Evolutionary conservation across 2,329 filamentous ascomycete species (phyloP).

Genomic region (Canariomyces notabilis): DNA sequence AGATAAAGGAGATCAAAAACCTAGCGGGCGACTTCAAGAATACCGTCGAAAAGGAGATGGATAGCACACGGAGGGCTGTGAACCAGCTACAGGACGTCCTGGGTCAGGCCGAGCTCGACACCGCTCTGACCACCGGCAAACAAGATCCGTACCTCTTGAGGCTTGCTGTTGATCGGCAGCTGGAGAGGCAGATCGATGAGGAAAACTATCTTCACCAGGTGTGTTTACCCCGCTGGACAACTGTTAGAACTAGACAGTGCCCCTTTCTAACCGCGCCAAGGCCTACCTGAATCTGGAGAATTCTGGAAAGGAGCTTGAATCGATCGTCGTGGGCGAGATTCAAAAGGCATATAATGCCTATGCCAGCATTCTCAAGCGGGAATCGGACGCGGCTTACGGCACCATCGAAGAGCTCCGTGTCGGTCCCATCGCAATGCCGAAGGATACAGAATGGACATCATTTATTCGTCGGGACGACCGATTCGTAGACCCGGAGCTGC

Average conservation of each 20-base stretch:
- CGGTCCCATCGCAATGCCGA: slow-evolving; percentile 87
- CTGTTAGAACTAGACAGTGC: neutral
- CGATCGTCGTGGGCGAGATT: slow-evolving; percentile 94
- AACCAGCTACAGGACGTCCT: slow-evolving; percentile 76
- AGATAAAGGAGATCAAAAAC: slow-evolving; percentile 97
- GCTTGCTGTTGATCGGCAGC: slow-evolving; percentile 78
- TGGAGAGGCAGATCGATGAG: slow-evolving; percentile 90
- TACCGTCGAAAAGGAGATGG: slow-evolving; percentile 91
- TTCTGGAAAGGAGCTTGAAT: slow-evolving; percentile 90
- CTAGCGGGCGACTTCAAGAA: slow-evolving; percentile 96
- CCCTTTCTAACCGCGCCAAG: slow-evolving; percentile 39
- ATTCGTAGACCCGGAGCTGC: slow-evolving; percentile 79
- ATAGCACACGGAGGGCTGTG: slow-evolving; percentile 73
- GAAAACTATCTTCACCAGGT: slow-evolving; percentile 95
- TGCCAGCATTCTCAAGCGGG: slow-evolving; percentile 83
- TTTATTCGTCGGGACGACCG: slow-evolving; percentile 79
- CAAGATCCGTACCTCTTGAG: slow-evolving; percentile 88
- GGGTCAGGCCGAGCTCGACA: slow-evolving; percentile 72
- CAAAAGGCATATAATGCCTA: slow-evolving; percentile 97
- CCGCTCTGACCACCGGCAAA: slow-evolving; percentile 70
- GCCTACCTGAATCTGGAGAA: slow-evolving; percentile 92
- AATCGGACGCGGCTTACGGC: slow-evolving; percentile 75
- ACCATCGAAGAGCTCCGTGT: slow-evolving; percentile 75
- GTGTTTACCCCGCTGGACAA: slow-evolving; percentile 29
- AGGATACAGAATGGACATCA: slow-evolving; percentile 82